Evolutionary conservation across 805 yeast species (phyloP).

Genomic region (Cyberlindnera amylophila): DNA sequence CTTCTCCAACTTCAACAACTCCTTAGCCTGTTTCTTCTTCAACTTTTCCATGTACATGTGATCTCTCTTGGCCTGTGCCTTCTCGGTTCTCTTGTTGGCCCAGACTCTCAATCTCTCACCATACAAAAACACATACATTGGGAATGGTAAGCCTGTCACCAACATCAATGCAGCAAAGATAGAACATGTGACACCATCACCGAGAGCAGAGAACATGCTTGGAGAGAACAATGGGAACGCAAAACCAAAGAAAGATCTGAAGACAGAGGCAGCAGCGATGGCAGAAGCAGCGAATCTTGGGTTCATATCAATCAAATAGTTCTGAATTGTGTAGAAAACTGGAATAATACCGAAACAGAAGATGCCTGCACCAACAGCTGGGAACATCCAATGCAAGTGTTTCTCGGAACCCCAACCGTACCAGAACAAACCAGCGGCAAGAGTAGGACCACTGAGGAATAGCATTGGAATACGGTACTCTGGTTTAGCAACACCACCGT

Average conservation of each 20-base stretch:
- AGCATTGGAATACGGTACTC: slow-evolving; percentile 56
- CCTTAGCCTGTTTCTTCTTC: slow-evolving; percentile 12
- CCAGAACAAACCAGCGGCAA: slow-evolving; percentile 62
- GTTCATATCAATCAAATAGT: slow-evolving; percentile 69
- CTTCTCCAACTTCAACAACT: slow-evolving; percentile 6
- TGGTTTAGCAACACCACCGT: slow-evolving; percentile 55
- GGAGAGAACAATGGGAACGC: slow-evolving; percentile 64
- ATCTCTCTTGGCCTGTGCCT: slow-evolving; percentile 43
- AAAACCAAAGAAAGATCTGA: slow-evolving; percentile 65
- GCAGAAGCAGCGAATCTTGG: slow-evolving; percentile 67
- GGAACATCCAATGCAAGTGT: slow-evolving; percentile 57
- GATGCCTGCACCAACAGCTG: slow-evolving; percentile 54
- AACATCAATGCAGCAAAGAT: slow-evolving; percentile 55
- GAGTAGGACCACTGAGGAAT: slow-evolving; percentile 44
- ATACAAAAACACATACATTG: slow-evolving; percentile 49
- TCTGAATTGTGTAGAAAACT: slow-evolving; percentile 65
- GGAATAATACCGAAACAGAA: slow-evolving; percentile 58
- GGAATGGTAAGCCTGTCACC: slow-evolving; percentile 64
- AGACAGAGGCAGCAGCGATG: slow-evolving; percentile 63
- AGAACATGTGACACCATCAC: slow-evolving; percentile 72
- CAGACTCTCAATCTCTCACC: slow-evolving; percentile 58
- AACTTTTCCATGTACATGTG: slow-evolving; percentile 37
- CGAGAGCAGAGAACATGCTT: slow-evolving; percentile 50
- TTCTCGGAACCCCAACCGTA: slow-evolving; percentile 70
- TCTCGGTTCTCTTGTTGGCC: slow-evolving; percentile 50